These are phyloP conservation scores for Lasiodiplodia sp. DNA, from an alignment of 2,329 filamentous ascomycete species.

Conservation along the genomic window DNA sequence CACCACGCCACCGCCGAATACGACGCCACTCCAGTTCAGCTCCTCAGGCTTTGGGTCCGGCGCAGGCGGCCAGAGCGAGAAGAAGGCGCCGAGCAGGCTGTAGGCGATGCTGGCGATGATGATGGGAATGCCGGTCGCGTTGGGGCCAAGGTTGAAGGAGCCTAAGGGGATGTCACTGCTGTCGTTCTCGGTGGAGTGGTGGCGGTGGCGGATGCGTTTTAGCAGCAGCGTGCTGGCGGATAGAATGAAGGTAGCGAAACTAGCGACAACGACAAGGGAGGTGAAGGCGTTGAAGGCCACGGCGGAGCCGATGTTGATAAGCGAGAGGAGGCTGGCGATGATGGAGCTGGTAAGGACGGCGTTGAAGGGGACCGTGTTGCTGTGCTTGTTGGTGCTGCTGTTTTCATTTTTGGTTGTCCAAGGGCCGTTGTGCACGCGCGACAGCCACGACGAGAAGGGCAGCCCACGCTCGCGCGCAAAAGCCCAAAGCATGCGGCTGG, in stretches of 20 bases:
- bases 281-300: constrained; percentile 10
- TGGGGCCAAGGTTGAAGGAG: constrained; percentile 31
- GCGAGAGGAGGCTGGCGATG: constrained; percentile 50
- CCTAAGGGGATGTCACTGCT: constrained; percentile 14
- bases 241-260: not conserved
- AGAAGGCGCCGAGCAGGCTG: constrained; percentile 40
- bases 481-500: constrained; percentile 52
- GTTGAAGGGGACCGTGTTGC: constrained; percentile 39
- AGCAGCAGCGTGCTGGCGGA: constrained; percentile 33
- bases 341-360: constrained; percentile 35
- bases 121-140: constrained; percentile 35
- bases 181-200: no score
- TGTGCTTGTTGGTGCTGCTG: not conserved
- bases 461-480: constrained; percentile 55
- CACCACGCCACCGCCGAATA: constrained; percentile 34
- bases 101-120: constrained; percentile 39
- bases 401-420: not conserved
- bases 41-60: constrained; percentile 34
- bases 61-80: constrained; percentile 37
- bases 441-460: constrained; percentile 45
- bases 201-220: not conserved
- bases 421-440: constrained; percentile 43
- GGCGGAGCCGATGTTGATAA: constrained; percentile 62
- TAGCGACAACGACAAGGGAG: constrained; percentile 19
- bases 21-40: constrained; percentile 43